Evolutionary conservation across 2,329 filamentous ascomycete species (phyloP), one percentile per base, ranked within the genome.

Genomic region (Amauroascus niger): DNA sequence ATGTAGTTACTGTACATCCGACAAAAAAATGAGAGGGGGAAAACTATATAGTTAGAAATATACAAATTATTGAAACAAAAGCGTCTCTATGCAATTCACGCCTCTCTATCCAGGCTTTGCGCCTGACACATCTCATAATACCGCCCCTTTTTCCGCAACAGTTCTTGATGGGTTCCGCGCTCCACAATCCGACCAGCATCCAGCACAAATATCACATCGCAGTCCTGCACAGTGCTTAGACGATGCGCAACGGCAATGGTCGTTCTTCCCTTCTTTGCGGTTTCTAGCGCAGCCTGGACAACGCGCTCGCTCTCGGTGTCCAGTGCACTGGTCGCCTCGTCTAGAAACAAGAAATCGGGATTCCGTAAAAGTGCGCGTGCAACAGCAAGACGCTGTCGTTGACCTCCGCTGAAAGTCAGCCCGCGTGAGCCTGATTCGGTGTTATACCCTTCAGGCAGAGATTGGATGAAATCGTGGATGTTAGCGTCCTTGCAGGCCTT

Each of bases 211-310:
- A 95, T 95, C 89, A 89, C 68, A 95, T 84, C 0, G 88, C 88
- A 61, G 66, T 88, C 82, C 67, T 80, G 85, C 71, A 95, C 90
- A 7, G 89, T 95, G 1, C 86, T 90, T 4, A 95, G 77, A 60
- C 88, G 81, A 72, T 95, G 89, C 28, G 89, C 89, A 65, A 95
- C 94, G 2, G 87, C 86, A 61, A 95, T 91, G 1, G 88, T 94
- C 0, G 88, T 95, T 47, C 88, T 79, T 11, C 87, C 88, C 56
- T 82, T 76, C 1, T 87, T 77, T n/a, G 88, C 59, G 18, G 53
- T 55, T 39, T 64, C 64, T 43, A 69, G 54, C 1, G 67, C 66
- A 32, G 57, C 59, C 46, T 67, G 64, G 14, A 69, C 66, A 11
- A 67, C 50, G 6, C 59, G 58, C 49, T 72, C 69, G 7, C 65